Evolutionary conservation across 768 basidiomycete species (phyloP), one percentile per base, ranked within the genome.

Genomic region (Coprinellus micaceus): DNA sequence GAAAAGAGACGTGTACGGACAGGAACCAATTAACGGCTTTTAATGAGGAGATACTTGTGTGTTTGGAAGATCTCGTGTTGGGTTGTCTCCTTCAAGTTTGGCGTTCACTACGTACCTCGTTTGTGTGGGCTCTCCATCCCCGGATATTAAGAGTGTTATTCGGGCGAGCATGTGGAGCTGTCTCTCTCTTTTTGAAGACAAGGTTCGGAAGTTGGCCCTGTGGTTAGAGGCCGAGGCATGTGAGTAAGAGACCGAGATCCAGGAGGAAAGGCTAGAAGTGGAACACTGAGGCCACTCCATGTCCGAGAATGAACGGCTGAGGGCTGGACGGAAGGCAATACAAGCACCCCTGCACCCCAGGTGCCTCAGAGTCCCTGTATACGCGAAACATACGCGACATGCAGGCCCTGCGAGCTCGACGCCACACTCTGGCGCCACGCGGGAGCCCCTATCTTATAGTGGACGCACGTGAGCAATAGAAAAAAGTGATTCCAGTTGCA

Each of bases 401-500:
- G n/a, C n/a, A n/a, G n/a, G n/a, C n/a, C n/a, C n/a, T n/a, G n/a
- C n/a, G n/a, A n/a, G n/a, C n/a, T n/a, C n/a, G n/a, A n/a, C n/a
- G n/a, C n/a, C n/a, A n/a, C n/a, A n/a, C n/a, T n/a, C n/a, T n/a
- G n/a, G n/a, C n/a, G n/a, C n/a, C 19, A 43, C 13, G 40, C 40
- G 40, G 19, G 40, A 33, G 33, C 33, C 33, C 33, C 33, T 33
- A 33, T 33, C 40, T 21, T 43, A 43, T 7, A 37, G 30, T 26
- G 49, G 13, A 37, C 22, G 49, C 49, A 51, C 49, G 49, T 51
- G 49, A 51, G 49, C 49, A 36, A 21, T 36, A 36, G 30, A 51
- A 51, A 51, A 51, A 51, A 51, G 49, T 51, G 49, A 30, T 17
- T 36, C 24, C 30, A 24, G n/a, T 15, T 11, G 15, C 22, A 25